Evolutionary conservation across 1,284 basidiomycete species (phyloP), one percentile per base, ranked within the genome.

Genomic region (Ustilago hordei): DNA sequence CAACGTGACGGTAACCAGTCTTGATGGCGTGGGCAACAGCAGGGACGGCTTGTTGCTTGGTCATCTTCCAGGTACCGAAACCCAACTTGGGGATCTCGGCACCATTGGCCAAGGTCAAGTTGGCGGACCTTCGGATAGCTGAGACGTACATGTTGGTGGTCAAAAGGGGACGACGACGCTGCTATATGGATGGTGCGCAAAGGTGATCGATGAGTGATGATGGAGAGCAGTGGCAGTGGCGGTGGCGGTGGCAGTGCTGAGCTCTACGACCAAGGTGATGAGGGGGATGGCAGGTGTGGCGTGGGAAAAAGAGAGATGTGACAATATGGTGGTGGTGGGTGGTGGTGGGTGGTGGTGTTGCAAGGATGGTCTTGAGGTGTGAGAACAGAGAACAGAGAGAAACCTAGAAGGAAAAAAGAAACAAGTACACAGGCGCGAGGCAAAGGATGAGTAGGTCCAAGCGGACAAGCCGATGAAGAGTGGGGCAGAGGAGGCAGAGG

Each of bases 31-130:
- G 80, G 9, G 82, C 81, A 62, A 92, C 88, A 11, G 87, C 81
- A 0, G 88, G 73, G 55, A 88, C 80, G 9, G 89, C 91, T 80
- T 93, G 77, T 13, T 80, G 77, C 66, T 79, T 81, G 54, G 74
- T 67, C 65, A 80, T 68, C 64, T 80, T 79, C 79, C 81, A 82
- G 34, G 81, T 82, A 47, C 80, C 79, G 52, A 81, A 76, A 32
- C 81, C 81, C 15, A 82, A 59, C 69, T 81, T 81, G 64, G 81
- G 81, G 58, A 82, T 81, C 69, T 79, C 54, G 53, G 81, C 77
- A 58, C 79, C 79, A 28, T 80, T 81, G 56, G 81, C 81, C 65
- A 82, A 61, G 56, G 72, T 72, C 55, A 71, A 73, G 58, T 70
- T 68, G 59, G 81, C 72, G 32, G 79, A 80, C 55, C 80, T 69